Conservation (phyloP, 495 filamentous ascomycete species). For the Rostrohypoxylon terebratum region DNA sequence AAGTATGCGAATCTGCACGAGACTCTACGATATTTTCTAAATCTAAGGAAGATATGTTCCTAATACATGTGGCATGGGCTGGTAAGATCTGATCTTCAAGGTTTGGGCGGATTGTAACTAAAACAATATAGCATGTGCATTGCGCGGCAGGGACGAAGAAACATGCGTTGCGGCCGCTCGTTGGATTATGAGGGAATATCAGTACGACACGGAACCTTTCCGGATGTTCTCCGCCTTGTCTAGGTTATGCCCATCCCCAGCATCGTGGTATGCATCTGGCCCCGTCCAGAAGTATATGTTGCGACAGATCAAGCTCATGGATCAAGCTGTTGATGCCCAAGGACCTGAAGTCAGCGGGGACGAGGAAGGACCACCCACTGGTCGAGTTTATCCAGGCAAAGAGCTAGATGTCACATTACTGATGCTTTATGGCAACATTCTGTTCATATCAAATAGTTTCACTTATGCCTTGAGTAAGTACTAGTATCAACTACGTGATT, state of each 20-base stretch:
- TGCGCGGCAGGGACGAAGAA: slow-evolving; percentile 82
- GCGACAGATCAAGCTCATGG: slow-evolving; percentile 90
- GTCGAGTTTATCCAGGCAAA: slow-evolving; percentile 46
- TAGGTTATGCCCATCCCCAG: slow-evolving; percentile 69
- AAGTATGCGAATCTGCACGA: slow-evolving; percentile 76
- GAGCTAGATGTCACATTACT: slow-evolving; percentile 72
- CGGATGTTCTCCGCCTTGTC: slow-evolving; percentile 80
- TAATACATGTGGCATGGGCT: slow-evolving; percentile 84
- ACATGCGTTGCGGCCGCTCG: slow-evolving; percentile 74
- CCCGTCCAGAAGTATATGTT: slow-evolving; percentile 88
- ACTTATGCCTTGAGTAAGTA: slow-evolving; percentile 77
- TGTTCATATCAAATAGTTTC: slow-evolving; percentile 82
- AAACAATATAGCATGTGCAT: slow-evolving; percentile 73
- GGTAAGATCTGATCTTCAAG: slow-evolving; percentile 57
- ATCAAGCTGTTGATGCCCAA: slow-evolving; percentile 56
- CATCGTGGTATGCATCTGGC: slow-evolving; percentile 69
- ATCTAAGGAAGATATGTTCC: slow-evolving; percentile 70
- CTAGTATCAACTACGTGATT: background rate
- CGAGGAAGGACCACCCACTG: slow-evolving; percentile 44
- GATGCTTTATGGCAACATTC: slow-evolving; percentile 87
- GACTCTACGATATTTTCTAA: slow-evolving; percentile 84
- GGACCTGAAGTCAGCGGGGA: slow-evolving; percentile 37
- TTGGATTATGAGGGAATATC: slow-evolving; percentile 87
- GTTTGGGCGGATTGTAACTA: slow-evolving; percentile 20
- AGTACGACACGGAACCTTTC: slow-evolving; percentile 86